A percentile compares a stretch with the other conserved stretches of the same genome.
phyloP scores from a whole-genome alignment of 2,329 filamentous ascomycete genomes.

The Fusarium torulosum region DNA sequence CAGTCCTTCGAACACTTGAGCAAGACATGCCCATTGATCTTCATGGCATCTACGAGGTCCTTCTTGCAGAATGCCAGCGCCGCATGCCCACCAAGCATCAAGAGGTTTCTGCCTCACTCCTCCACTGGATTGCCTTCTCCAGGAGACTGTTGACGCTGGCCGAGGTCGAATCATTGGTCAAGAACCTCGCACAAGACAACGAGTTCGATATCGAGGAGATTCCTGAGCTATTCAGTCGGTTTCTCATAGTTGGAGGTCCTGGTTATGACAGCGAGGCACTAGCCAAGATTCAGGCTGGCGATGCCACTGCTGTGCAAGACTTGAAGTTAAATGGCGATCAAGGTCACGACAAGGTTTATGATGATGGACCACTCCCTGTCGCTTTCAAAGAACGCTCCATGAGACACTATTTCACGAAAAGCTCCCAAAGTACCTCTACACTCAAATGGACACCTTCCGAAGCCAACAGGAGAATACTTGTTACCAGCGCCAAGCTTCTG shows the following conservation, averaged over 20 bases:
- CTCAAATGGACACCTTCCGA: slow-evolving; percentile 37
- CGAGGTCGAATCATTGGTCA: slow-evolving; percentile 43
- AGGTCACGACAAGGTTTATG: slow-evolving; percentile 37
- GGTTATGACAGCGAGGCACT: slow-evolving; percentile 42
- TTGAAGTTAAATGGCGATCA: slow-evolving; percentile 31
- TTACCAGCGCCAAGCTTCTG: slow-evolving; percentile 32
- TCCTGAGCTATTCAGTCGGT: slow-evolving; percentile 43
- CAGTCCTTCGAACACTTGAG: slow-evolving; percentile 48
- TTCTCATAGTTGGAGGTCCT: slow-evolving; percentile 45
- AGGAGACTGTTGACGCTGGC: slow-evolving; percentile 39
- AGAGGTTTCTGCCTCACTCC: slow-evolving; percentile 35
- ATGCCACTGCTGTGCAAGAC: slow-evolving; percentile 29
- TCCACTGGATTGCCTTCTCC: slow-evolving; percentile 50
- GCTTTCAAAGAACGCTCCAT: slow-evolving; percentile 51
- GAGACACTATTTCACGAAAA: slow-evolving; percentile 44
- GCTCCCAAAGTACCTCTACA: slow-evolving; percentile 8
- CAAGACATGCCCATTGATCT: slow-evolving; percentile 43
- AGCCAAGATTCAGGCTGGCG: slow-evolving; percentile 9
- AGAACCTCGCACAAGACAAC: slow-evolving; percentile 25
- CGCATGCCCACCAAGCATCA: slow-evolving; percentile 36
- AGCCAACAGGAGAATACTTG: slow-evolving; percentile 44
- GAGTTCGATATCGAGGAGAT: slow-evolving; percentile 48
- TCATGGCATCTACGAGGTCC: slow-evolving; percentile 46
- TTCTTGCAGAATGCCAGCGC: slow-evolving; percentile 46
- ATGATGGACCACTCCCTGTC: slow-evolving; percentile 46